Evolutionary conservation across 129 eudicot genomes (phyloP).

Genomic region (carrot (Daucus carota)): DNA sequence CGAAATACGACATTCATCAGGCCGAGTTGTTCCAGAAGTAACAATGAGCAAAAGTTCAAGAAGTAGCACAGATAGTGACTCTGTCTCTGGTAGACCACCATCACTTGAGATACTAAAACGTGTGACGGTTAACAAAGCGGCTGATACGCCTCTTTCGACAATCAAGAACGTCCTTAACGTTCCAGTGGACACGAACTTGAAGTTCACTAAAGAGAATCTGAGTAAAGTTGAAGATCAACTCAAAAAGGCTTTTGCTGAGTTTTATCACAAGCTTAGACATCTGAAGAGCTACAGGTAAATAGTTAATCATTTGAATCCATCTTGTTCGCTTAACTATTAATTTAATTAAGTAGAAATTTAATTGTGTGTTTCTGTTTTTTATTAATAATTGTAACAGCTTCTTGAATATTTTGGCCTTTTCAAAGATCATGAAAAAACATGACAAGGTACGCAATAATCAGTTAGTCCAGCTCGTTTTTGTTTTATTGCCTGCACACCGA

Average conservation of each 20-base stretch:
- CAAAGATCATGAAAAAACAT: constrained; percentile 61
- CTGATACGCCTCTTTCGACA: constrained; percentile 25
- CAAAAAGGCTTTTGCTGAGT: constrained; percentile 41
- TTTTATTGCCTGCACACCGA: background rate
- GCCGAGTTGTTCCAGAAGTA: background rate
- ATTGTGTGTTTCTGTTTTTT: background rate
- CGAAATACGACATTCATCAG: background rate
- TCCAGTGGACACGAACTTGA: constrained; percentile 22
- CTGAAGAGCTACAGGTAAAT: constrained; percentile 44
- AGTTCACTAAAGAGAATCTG: constrained; percentile 31
- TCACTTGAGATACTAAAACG: constrained; percentile 33
- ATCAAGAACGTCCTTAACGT: constrained; percentile 27
- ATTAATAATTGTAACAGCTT: constrained; percentile 25
- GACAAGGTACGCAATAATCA: constrained; percentile 31
- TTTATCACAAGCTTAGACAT: constrained; percentile 43
- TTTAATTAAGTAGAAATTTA: background rate
- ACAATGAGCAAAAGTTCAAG: background rate
- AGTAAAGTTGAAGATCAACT: constrained; percentile 33
- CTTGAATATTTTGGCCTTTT: constrained; percentile 44
- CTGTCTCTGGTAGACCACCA: constrained; percentile 16
- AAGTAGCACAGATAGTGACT: background rate
- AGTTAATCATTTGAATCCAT: background rate
- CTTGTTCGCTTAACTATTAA: too few relatives aligned
- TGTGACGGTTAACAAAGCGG: constrained; percentile 29
- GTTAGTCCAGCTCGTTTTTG: too few relatives aligned